Evolutionary conservation across 176 grass and related monocot species (phyloP).

Genomic region (Zea mays): DNA sequence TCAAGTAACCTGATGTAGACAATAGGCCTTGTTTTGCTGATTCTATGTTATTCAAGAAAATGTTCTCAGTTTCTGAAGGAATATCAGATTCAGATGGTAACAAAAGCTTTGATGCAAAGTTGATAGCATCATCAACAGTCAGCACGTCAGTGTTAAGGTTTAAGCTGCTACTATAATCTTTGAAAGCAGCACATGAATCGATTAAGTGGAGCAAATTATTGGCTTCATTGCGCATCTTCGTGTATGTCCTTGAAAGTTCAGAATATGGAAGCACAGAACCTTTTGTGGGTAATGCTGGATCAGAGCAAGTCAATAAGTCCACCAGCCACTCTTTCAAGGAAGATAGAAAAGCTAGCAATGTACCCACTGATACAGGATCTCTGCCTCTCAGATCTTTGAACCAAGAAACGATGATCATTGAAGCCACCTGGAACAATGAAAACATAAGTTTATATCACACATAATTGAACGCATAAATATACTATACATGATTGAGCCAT

Average conservation of each 20-base stretch:
- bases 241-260: constrained; percentile 91
- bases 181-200: constrained; percentile 62
- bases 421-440: constrained; percentile 56
- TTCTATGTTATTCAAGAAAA: constrained; percentile 66
- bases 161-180: constrained; percentile 55
- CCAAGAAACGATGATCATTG: constrained; percentile 94
- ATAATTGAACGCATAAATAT: constrained; percentile 22
- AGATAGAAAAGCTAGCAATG: constrained; percentile 62
- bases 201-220: constrained; percentile 54
- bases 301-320: constrained; percentile 82
- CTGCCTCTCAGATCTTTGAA: constrained; percentile 80
- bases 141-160: constrained; percentile 56
- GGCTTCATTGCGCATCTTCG: constrained; percentile 85
- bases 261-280: constrained; percentile 70
- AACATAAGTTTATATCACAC: constrained; percentile 18
- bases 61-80: constrained; percentile 51
- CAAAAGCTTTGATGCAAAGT: constrained; percentile 68
- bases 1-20: constrained; percentile 90
- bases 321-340: constrained; percentile 75
- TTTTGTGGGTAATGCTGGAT: constrained; percentile 93
- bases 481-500: constrained; percentile 12
- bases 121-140: constrained; percentile 78
- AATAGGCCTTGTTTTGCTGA: constrained; percentile 83
- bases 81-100: constrained; percentile 51
- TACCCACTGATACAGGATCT: constrained; percentile 42